Conservation (phyloP, 2,329 filamentous ascomycete species). For the Chrysoporthe austroafricana region DNA sequence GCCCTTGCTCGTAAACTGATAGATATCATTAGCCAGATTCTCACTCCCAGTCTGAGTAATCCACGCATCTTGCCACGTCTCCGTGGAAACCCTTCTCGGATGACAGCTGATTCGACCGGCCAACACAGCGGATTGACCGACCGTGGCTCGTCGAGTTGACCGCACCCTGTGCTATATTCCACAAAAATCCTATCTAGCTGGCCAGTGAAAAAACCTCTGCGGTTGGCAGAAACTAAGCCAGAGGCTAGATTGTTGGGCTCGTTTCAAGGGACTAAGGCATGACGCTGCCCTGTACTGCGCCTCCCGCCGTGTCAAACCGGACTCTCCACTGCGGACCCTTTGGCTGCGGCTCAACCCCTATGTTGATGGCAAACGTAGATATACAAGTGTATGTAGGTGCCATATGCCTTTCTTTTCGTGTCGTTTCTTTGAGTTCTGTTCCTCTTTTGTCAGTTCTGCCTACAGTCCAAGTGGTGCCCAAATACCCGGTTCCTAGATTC, state of each 20-base stretch:
- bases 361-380: background rate
- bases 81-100: background rate
- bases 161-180: background rate
- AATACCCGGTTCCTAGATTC: background rate
- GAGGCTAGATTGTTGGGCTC: constrained; percentile 15
- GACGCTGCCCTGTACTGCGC: constrained; percentile 23
- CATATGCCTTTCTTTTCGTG: constrained; percentile 8
- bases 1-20: constrained; percentile 4
- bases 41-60: too few relatives aligned
- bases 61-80: background rate
- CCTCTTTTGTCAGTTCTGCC: background rate
- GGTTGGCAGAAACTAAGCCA: constrained; percentile 1
- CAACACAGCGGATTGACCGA: background rate
- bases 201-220: constrained; percentile 3
- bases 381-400: constrained; percentile 26
- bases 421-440: background rate
- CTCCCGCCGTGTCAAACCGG: constrained; percentile 14
- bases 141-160: background rate
- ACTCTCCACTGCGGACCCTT: constrained; percentile 18
- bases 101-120: background rate
- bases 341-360: constrained; percentile 12
- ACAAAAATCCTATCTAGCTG: background rate
- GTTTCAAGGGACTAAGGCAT: constrained; percentile 25
- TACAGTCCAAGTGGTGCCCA: background rate
- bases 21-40: constrained; percentile 4